Conservation (phyloP, 164 flowering plant species). For the Chloranthus sessilifolius region DNA sequence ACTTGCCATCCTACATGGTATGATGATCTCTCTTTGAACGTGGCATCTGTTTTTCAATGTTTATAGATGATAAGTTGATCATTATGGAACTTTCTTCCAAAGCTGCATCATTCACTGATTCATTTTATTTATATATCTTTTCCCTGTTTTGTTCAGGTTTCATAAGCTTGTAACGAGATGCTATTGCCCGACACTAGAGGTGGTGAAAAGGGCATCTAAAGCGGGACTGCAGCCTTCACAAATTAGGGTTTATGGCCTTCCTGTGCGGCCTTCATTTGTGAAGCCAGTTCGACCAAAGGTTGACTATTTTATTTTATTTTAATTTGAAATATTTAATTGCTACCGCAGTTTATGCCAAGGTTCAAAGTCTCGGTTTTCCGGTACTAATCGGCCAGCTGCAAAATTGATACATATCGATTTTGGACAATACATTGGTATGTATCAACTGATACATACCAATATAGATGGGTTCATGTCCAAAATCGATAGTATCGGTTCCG, state of each 20-base stretch:
- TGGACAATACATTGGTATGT: too few species aligned
- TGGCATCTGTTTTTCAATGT: not conserved
- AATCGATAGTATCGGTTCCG: too few species aligned
- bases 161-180: slow-evolving; percentile 98
- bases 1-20: slow-evolving; percentile 99
- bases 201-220: slow-evolving; percentile 76
- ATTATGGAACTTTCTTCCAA: too few species aligned
- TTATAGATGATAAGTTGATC: not conserved
- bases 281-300: slow-evolving; percentile 92
- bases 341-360: too few species aligned
- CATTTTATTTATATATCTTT: not conserved
- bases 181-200: slow-evolving; percentile 87
- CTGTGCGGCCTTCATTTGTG: slow-evolving; percentile 93
- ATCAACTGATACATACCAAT: too few species aligned
- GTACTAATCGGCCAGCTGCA: too few species aligned
- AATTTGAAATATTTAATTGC: too few species aligned
- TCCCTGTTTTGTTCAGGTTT: slow-evolving; percentile 50
- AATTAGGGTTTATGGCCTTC: slow-evolving; percentile 91
- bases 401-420: too few species aligned
- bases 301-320: slow-evolving; percentile 4
- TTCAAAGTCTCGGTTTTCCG: too few species aligned
- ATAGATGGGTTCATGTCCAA: too few species aligned
- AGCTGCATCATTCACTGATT: too few species aligned
- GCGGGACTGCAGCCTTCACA: slow-evolving; percentile 88
- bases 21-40: not conserved